Evolutionary conservation across 805 yeast species (phyloP), one percentile per base, ranked within the genome.

Genomic region (Candida ponderosae): DNA sequence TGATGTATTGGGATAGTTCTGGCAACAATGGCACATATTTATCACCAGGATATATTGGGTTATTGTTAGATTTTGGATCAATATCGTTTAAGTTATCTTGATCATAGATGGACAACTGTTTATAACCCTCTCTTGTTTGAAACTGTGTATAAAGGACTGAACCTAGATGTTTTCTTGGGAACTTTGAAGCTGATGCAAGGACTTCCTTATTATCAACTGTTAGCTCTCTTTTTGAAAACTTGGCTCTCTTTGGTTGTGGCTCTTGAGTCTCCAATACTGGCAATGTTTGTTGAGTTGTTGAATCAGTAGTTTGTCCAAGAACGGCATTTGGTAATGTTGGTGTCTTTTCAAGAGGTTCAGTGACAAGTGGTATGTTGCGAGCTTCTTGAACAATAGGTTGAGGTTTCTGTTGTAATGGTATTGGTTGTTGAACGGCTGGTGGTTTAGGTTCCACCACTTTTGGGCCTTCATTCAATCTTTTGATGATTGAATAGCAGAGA

Each of bases 101-200:
- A 19, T 27, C 26, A 40, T 35, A 46, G 16, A 39, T 18, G 11
- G 47, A 30, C 9, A 50, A 29, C 24, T 50, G 47, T 24, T 34
- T 40, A 34, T 53, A 45, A 10, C 72, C 60, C 1, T 59, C 53
- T 60, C 63, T 61, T 0, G 81, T 75, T 13, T 80, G 77, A 17
- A 68, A 66, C 8, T 76, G 72, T 32, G 68, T 70, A 52, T 85
- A 84, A 0, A 79, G 53, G 4, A 80, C 55, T 1, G 75, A 62
- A 0, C 85, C 85, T 9, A 81, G 56, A 40, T 67, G 59, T 28
- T 55, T 57, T 30, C 76, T 55, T 23, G 70, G 68, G 45, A 74
- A 72, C 38, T 53, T 47, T 4, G 58, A 44, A 2, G 72, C 72
- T 19, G 55, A 54, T 14, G 53, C 56, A 0, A 71, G 39, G 2